Evolutionary conservation across 495 filamentous ascomycete species (phyloP).

Genomic region (Xylaria scruposa): DNA sequence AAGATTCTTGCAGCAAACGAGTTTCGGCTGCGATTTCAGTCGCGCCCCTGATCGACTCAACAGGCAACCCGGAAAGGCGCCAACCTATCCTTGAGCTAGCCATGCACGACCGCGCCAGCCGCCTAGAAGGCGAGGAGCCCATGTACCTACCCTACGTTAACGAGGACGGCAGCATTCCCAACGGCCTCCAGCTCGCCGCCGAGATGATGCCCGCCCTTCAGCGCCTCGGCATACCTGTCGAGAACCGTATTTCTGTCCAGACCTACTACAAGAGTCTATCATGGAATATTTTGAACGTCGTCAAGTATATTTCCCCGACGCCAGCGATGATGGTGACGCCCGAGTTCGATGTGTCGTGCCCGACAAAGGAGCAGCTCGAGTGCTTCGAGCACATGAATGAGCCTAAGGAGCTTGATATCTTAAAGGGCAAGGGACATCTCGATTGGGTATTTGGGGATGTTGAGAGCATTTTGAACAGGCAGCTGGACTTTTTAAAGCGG

Average conservation of each 20-base stretch:
- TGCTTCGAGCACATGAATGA: not conserved
- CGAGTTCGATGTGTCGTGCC: not conserved
- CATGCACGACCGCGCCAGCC: slow-evolving; percentile 1
- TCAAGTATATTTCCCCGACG: slow-evolving; percentile 8
- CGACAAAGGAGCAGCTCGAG: not conserved
- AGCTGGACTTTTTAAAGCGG: slow-evolving; percentile 27
- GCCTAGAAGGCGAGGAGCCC: not conserved
- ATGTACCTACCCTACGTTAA: slow-evolving; percentile 1
- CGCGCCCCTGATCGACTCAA: slow-evolving; percentile 1
- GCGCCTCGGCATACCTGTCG: not conserved
- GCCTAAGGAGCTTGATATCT: not conserved
- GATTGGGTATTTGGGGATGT: slow-evolving; percentile 14
- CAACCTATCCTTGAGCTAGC: not conserved
- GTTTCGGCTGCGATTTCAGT: not conserved
- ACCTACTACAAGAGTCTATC: not conserved
- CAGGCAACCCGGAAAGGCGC: not conserved
- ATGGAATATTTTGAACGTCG: slow-evolving; percentile 9
- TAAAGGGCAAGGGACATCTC: not conserved
- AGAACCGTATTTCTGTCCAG: slow-evolving; percentile 3
- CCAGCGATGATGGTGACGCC: slow-evolving; percentile 9
- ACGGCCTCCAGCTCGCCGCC: not conserved
- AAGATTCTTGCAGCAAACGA: not conserved
- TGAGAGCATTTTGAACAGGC: not conserved
- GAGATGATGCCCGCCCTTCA: not conserved
- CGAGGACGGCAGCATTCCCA: slow-evolving; percentile 5